phyloP scores from a whole-genome alignment of 768 basidiomycete species.

The Russula dissimulans region DNA sequence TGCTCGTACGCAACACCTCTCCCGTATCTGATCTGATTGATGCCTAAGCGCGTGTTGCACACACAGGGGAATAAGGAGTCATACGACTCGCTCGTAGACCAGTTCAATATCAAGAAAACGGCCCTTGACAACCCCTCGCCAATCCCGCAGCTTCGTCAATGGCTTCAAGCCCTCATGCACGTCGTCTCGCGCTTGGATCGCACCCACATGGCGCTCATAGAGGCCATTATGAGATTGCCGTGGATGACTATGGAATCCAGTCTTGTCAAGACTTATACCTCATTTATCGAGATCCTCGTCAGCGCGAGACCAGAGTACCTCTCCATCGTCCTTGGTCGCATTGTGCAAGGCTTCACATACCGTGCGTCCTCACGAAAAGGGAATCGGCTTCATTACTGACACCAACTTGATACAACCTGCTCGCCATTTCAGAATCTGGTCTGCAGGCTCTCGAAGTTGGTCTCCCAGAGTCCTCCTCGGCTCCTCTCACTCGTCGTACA shows the following conservation, averaged over 20 bases:
- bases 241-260: slow-evolving; percentile 87
- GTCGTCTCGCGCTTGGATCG: slow-evolving; percentile 86
- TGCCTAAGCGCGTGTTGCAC: not conserved
- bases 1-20: slow-evolving; percentile 39
- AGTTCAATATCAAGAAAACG: slow-evolving; percentile 55
- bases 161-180: slow-evolving; percentile 83
- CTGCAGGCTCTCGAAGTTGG: slow-evolving; percentile 49
- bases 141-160: slow-evolving; percentile 55
- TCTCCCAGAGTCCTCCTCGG: slow-evolving; percentile 53
- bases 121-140: slow-evolving; percentile 28
- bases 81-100: slow-evolving; percentile 84
- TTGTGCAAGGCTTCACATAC: slow-evolving; percentile 80
- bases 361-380: slow-evolving; percentile 45
- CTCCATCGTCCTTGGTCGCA: slow-evolving; percentile 69
- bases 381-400: not conserved
- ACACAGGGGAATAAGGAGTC: slow-evolving; percentile 66
- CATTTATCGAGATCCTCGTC: slow-evolving; percentile 85
- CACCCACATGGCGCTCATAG: slow-evolving; percentile 68
- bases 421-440: slow-evolving; percentile 49
- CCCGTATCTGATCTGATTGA: not conserved
- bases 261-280: slow-evolving; percentile 81
- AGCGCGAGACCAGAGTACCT: slow-evolving; percentile 90
- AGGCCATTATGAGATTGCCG: slow-evolving; percentile 78
- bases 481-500: slow-evolving; percentile 67
- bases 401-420: slow-evolving; percentile 6